phyloP scores from a whole-genome alignment of 345 rosid genomes.

The Linum tenue region DNA sequence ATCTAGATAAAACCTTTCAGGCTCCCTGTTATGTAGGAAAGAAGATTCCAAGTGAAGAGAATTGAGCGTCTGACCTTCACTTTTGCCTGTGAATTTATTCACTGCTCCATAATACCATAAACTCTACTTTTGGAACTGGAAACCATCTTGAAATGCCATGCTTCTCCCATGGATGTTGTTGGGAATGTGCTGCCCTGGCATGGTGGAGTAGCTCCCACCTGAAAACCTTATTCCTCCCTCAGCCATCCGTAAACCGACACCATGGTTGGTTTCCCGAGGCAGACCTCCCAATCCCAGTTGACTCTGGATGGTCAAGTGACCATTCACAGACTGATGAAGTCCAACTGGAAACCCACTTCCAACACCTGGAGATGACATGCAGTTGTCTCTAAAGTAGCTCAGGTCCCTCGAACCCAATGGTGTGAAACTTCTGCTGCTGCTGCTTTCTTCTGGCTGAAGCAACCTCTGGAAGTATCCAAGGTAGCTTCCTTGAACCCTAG shows the following conservation, averaged over 20 bases:
- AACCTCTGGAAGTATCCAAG: slow-evolving; percentile 24
- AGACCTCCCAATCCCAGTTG: slow-evolving; percentile 23
- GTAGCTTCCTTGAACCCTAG: slow-evolving; percentile 22
- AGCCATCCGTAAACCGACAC: slow-evolving; percentile 24
- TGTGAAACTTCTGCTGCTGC: slow-evolving; percentile 18
- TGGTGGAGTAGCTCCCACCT: slow-evolving; percentile 18
- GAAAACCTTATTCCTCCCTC: slow-evolving; percentile 29
- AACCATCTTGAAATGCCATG: slow-evolving; percentile 22
- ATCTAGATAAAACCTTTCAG: not conserved
- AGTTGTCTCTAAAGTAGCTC: slow-evolving; percentile 15
- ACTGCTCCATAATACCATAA: no score
- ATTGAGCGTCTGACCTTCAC: not conserved
- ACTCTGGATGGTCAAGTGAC: slow-evolving; percentile 16
- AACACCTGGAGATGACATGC: slow-evolving; percentile 12
- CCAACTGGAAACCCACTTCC: slow-evolving; percentile 30
- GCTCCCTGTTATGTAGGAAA: no score
- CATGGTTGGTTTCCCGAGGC: slow-evolving; percentile 14
- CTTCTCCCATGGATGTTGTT: slow-evolving; percentile 28
- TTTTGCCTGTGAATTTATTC: no score
- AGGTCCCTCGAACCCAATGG: slow-evolving; percentile 14
- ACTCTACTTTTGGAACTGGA: slow-evolving; percentile 16
- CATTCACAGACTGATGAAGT: slow-evolving; percentile 23
- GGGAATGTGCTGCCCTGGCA: slow-evolving; percentile 25
- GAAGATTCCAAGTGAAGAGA: no score
- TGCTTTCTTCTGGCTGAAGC: slow-evolving; percentile 25